Percentiles rank a stretch among this genome's conserved stretches.
Conservation (phyloP, 176 grass and related monocot species). For the Ensete ventricosum region DNA sequence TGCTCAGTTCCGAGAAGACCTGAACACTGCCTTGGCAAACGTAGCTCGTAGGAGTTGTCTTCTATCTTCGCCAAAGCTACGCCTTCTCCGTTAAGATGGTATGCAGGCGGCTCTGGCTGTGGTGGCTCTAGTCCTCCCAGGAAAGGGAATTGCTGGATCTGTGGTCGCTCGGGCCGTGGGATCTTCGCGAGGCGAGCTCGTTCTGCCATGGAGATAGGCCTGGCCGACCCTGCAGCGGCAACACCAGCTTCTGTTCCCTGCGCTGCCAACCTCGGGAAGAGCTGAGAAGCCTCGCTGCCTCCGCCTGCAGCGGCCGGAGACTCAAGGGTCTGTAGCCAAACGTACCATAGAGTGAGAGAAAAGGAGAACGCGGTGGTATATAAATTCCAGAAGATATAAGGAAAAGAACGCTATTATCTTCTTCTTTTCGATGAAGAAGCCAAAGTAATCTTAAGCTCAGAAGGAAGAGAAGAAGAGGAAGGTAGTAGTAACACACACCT, state of each 20-base stretch:
- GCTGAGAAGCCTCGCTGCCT: slow-evolving; percentile 31
- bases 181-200: slow-evolving; percentile 64
- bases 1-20: slow-evolving; percentile 47
- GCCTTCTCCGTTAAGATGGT: slow-evolving; percentile 35
- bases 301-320: slow-evolving; percentile 21
- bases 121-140: slow-evolving; percentile 18
- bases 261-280: slow-evolving; percentile 19
- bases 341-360: slow-evolving; percentile 22
- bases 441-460: neutral
- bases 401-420: slow-evolving; percentile 16
- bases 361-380: slow-evolving; percentile 33
- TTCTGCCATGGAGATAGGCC: slow-evolving; percentile 61
- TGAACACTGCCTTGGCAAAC: slow-evolving; percentile 12
- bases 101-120: slow-evolving; percentile 27
- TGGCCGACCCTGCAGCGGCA: slow-evolving; percentile 5
- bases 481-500: slow-evolving; percentile 39
- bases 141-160: slow-evolving; percentile 34
- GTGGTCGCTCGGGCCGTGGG: slow-evolving; percentile 49
- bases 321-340: slow-evolving; percentile 52
- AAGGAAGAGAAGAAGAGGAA: slow-evolving; percentile 8
- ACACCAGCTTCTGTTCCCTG: slow-evolving; percentile 2
- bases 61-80: slow-evolving; percentile 8
- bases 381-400: slow-evolving; percentile 47
- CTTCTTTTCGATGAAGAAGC: slow-evolving; percentile 20
- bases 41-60: neutral